Evolutionary conservation across 116 monocot genomes (phyloP).

Genomic region (Dioscorea cayenensis): DNA sequence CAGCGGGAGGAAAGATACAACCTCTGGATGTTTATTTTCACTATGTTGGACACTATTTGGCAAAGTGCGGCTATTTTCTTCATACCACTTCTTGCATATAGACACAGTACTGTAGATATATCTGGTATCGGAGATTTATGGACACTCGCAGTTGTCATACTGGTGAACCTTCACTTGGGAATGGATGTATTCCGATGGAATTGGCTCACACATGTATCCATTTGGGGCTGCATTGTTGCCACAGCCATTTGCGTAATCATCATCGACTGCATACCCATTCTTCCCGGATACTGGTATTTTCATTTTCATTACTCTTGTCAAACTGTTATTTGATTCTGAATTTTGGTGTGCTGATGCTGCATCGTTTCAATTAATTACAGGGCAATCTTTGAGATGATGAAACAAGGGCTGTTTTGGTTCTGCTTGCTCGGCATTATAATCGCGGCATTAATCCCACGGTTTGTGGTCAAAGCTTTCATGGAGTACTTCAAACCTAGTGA

Average conservation of each 20-base stretch:
- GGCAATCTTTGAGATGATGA: conserved; percentile 78
- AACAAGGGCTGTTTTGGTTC: conserved; percentile 66
- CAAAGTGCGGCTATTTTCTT: conserved; percentile 77
- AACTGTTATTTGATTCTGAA: neutral
- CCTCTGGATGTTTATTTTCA: conserved; percentile 56
- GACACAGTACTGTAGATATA: conserved; percentile 51
- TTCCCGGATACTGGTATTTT: conserved; percentile 77
- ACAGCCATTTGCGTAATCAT: conserved; percentile 71
- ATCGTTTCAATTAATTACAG: conserved; percentile 25
- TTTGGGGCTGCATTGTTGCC: conserved; percentile 81
- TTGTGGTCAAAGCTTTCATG: conserved; percentile 42
- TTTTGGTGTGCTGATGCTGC: no score
- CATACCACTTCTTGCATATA: conserved; percentile 67
- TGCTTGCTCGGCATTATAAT: conserved; percentile 49
- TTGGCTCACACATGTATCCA: conserved; percentile 68
- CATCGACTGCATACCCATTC: conserved; percentile 44
- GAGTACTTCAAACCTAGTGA: conserved; percentile 62
- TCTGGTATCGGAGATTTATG: conserved; percentile 76
- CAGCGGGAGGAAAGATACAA: conserved; percentile 93
- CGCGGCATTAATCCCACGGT: conserved; percentile 60
- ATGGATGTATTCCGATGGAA: conserved; percentile 87
- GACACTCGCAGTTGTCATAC: conserved; percentile 65
- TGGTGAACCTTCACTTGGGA: conserved; percentile 78
- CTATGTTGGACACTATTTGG: conserved; percentile 84
- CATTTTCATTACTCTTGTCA: neutral